Base-by-base conservation (phyloP, 2,329 filamentous ascomycete genomes). In the Ophiostoma angusticollis region DNA sequence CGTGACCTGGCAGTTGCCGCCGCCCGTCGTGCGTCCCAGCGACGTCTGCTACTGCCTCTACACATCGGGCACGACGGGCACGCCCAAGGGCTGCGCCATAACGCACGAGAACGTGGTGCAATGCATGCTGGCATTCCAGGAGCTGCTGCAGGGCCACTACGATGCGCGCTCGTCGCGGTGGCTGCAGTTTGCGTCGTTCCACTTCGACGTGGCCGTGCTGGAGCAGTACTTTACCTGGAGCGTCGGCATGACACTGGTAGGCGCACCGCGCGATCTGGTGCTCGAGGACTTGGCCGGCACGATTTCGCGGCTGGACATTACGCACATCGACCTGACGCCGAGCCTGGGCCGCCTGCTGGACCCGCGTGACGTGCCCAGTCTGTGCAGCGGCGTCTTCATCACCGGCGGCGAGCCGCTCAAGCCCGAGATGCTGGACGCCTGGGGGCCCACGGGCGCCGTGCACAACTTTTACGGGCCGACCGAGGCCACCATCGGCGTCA, bases 201-300 rank as follows among this genome's bases (percentile, higher is more conserved):
- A 94, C 56, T 95, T 95, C 45, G 89, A 95, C 50, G 87, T 95
- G 4, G 91, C 84, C 2, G 82, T 95, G 0, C 67, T 95, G 0
- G 87, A 95, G 53, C 87, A 94, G 52, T 95, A 89, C 55, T 95
- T 85, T 85, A 91, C 80, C 42, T 95, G 87, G 87, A 85, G 80
- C 21, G 82, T 91, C 1, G 86, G 86, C 1, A 86, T 95, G 19
- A 79, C 81, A 4, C 71, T 95, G 1, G 80, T 89, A 2, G 78
- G 83, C 2, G 86, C 84, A 6, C 82, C 84, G 1, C 73, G 84
- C 47, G 86, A 95, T 53, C 54, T 94, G 2, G 79, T 95, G 1
- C 78, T 95, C 24, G 84, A 91, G 49, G 84, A 95, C 50, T 65
- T 95, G 13, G 68, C 80, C 1, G 72, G 70, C 2, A 76, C 79